Base-by-base conservation (phyloP, 768 basidiomycete species). In the Trametes meyenii region DNA sequence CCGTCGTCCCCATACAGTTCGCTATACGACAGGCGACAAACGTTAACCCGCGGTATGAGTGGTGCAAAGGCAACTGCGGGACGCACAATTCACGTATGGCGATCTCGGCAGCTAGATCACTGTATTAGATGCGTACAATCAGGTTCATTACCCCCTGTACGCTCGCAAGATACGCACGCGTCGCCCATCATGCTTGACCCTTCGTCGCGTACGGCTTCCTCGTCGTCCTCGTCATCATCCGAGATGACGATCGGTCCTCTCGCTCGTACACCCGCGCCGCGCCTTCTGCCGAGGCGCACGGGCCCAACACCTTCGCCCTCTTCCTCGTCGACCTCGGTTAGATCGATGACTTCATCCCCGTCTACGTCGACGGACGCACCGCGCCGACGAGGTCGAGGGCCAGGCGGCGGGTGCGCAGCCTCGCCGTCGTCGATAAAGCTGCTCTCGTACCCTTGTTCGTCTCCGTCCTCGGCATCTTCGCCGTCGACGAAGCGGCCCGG, bases 381-480 rank as follows among this genome's bases (percentile, higher is more conserved):
- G 12, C 38, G 19, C 12, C 38, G 61, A 19, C 38, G n/a, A 13
- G 14, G 43, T 6, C 26, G 42, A 19, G 7, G 38, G n/a, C 10
- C 40, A 2, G 53, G 19, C 5, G 1, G 46, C 21, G 23, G 63
- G 29, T 33, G 29, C 23, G 36, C 55, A 35, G 67, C 72, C 17
- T 75, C 75, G 24, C 64, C 74, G 44, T 85, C 84, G 43, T 85
- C 83, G 51, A 86, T 85, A 65, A 86, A 86, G 69, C 83, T 83
- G 63, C 78, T 76, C 61, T 82, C 82, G 51, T 83, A 85, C 13
- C 70, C 77, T 17, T 74, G 78, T 0, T 78, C 77, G 2, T 66
- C 76, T 3, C 64, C 72, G 17, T 61, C 62, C 17, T 66, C 68
- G 16, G 61, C 70, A 16, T 54, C 66, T 16, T 68, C 69, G 13